Percentiles rank a stretch among this genome's conserved stretches.
phyloP scores from a whole-genome alignment of 306 rosid genomes.

The Heteromeles arbutifolia region DNA sequence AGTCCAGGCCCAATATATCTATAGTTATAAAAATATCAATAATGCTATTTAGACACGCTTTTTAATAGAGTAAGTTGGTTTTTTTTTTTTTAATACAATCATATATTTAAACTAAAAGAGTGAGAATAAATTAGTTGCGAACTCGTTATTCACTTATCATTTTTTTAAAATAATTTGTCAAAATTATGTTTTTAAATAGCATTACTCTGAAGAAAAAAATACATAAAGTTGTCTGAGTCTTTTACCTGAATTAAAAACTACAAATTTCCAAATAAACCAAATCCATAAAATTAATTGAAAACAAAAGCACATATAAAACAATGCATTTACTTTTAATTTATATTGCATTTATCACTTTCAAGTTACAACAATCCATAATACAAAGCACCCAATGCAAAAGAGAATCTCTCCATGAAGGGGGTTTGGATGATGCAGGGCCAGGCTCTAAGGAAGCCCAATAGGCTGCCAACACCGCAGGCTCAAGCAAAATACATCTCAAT shows the following conservation, averaged over 20 bases:
- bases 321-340: no score
- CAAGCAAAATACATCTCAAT: background rate
- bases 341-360: background rate
- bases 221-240: no score
- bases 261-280: background rate
- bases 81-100: no score
- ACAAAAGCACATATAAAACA: background rate
- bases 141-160: accelerated
- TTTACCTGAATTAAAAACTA: no score
- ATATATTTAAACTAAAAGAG: accelerated
- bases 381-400: background rate
- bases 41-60: no score
- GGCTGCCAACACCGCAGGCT: slow-evolving; percentile 8
- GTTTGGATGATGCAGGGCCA: background rate
- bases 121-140: no score
- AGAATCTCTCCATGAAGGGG: background rate
- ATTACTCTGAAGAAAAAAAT: no score
- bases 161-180: no score
- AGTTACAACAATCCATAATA: background rate
- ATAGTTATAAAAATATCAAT: no score
- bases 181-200: no score
- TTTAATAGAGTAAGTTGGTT: no score
- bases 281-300: background rate
- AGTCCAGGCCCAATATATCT: no score
- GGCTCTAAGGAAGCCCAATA: slow-evolving; percentile 6